Evolutionary conservation across 2,329 filamentous ascomycete genomes (phyloP).

Genomic region (Tolypocladium album): DNA sequence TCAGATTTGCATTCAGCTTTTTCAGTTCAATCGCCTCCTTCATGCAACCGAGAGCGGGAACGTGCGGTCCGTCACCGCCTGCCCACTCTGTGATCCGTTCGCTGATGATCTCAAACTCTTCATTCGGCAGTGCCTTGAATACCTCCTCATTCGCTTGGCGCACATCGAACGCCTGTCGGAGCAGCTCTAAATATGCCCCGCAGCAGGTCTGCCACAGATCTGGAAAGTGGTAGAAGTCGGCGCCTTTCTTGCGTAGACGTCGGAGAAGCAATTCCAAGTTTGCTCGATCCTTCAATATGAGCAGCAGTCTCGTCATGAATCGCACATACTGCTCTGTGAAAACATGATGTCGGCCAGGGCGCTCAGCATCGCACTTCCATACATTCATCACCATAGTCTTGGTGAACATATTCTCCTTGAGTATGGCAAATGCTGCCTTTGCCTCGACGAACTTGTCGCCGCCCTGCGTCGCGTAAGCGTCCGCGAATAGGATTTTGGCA

Average conservation of each 20-base stretch:
- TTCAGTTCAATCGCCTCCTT: constrained; percentile 49
- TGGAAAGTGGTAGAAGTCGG: constrained; percentile 57
- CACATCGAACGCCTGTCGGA: constrained; percentile 38
- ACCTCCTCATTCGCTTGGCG: constrained; percentile 37
- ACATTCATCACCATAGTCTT: constrained; percentile 93
- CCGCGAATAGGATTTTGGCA: constrained; percentile 42
- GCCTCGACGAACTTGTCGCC: constrained; percentile 52
- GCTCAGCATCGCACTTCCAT: constrained; percentile 85
- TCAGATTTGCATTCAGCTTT: constrained; percentile 73
- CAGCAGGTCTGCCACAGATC: constrained; percentile 50
- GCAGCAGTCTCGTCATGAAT: constrained; percentile 67
- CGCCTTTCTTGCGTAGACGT: constrained; percentile 69
- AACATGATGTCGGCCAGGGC: constrained; percentile 77
- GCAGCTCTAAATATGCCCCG: constrained; percentile 39
- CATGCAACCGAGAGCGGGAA: constrained; percentile 40
- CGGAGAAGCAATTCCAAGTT: constrained; percentile 71
- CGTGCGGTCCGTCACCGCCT: constrained; percentile 22
- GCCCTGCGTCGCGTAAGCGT: constrained; percentile 24
- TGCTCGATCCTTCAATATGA: constrained; percentile 61
- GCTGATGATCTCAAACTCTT: constrained; percentile 47
- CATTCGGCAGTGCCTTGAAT: constrained; percentile 41
- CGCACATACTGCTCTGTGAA: constrained; percentile 81
- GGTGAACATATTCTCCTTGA: constrained; percentile 66
- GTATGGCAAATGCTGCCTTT: constrained; percentile 68
- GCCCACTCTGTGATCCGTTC: constrained; percentile 47